Base-by-base conservation (phyloP, 1,139 yeast species). In the Blastobotrys illinoisensis region DNA sequence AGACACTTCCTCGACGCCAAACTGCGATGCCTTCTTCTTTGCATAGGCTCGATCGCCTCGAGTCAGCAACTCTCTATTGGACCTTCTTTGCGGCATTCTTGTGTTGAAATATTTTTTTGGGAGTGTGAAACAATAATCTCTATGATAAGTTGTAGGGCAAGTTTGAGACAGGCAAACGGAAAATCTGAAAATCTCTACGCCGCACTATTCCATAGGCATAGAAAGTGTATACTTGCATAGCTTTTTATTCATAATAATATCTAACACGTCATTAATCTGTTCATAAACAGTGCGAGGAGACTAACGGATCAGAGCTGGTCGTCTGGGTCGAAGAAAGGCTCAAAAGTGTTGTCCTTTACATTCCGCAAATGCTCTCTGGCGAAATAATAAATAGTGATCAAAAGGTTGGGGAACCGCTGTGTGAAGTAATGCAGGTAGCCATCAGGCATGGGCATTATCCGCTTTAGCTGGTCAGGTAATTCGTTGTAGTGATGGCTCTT, bases 401-500 rank as follows among this genome's bases (percentile, higher is more conserved):
- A 72, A 64, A 93, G 71, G 54, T 79, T 77, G 1, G 99, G 99
- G 67, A 91, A 93, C 65, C 82, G 79, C 36, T 71, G 67, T 50
- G 82, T 81, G 71, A 89, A 93, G 67, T 87, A 93, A 50, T 74
- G 71, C 70, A 89, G 86, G 68, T 88, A 93, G 1, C 95, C 96
- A 54, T 81, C 82, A 0, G 98, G 97, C 32, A 88, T 72, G 0
- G 95, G 86, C 83, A 93, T 86, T 55, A 80, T 71, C 60, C 63
- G 69, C 56, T 69, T 66, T 54, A 91, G 73, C 19, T 74, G 77
- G 5, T 74, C 76, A 1, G 97, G 96, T 70, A 91, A 74, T 66
- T 95, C 99, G 70, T 89, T 89, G 69, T 80, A 93, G 70, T 93
- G 99, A 68, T 89, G 97, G 67, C 87, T 84, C 69, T 93, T 93